Evolutionary conservation across 1,139 yeast species (phyloP).

Genomic region (Martiniozyma asiatica): DNA sequence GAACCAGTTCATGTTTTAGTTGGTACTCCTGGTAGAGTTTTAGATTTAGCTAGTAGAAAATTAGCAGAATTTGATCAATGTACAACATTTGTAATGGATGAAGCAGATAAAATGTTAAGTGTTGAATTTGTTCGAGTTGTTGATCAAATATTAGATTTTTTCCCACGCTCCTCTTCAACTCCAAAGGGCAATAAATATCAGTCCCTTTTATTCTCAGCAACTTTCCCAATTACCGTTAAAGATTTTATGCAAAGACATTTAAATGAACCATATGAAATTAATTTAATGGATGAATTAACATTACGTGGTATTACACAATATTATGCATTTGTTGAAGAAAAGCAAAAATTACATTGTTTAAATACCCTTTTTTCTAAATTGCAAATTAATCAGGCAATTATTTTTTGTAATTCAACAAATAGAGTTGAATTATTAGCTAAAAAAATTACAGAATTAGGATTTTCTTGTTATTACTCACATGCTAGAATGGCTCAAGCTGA

Average conservation of each 20-base stretch:
- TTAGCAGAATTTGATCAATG: constrained; percentile 83
- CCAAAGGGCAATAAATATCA: constrained; percentile 49
- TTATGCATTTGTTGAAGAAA: constrained; percentile 95
- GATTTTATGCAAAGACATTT: constrained; percentile 87
- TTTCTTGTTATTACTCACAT: constrained; percentile 93
- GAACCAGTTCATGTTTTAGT: constrained; percentile 83
- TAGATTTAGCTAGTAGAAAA: constrained; percentile 83
- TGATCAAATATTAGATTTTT: constrained; percentile 73
- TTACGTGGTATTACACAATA: constrained; percentile 93
- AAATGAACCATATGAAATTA: constrained; percentile 87
- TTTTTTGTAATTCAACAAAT: constrained; percentile 91
- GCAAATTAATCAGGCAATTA: constrained; percentile 91
- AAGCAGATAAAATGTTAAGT: constrained; percentile 93
- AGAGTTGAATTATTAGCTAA: constrained; percentile 93
- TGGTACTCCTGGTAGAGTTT: constrained; percentile 95
- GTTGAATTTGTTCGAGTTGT: constrained; percentile 83
- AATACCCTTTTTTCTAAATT: constrained; percentile 89
- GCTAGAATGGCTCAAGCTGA: constrained; percentile 97
- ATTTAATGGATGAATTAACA: constrained; percentile 94
- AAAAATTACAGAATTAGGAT: constrained; percentile 91
- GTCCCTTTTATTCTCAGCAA: constrained; percentile 83
- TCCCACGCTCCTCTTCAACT: constrained; percentile 36
- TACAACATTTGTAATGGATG: constrained; percentile 92
- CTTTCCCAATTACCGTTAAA: constrained; percentile 91
- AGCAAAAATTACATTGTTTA: constrained; percentile 88